A percentile compares a stretch with the other conserved stretches of the same genome.
Conservation (phyloP, 306 rosid species). For the Cyamopsis tetragonoloba region DNA sequence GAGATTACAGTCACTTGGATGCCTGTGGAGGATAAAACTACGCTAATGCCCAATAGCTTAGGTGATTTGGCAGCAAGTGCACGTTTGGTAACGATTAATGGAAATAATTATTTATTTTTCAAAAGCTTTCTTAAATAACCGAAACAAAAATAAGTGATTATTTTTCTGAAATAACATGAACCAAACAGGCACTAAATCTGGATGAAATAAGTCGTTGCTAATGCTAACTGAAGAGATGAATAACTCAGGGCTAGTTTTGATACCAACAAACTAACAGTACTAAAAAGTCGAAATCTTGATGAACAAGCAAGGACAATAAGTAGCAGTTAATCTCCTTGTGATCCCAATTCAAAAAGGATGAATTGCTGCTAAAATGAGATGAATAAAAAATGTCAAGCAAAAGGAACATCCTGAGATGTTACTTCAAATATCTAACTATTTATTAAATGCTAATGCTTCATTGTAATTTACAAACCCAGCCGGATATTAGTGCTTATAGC, state of each 20-base stretch:
- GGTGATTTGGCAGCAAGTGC: neutral
- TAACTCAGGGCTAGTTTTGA: neutral
- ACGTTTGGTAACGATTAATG: too few relatives aligned
- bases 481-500: neutral
- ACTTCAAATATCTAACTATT: neutral
- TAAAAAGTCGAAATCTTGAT: slow-evolving; percentile 11
- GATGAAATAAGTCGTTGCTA: neutral
- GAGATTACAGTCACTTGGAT: neutral
- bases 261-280: slow-evolving; percentile 8
- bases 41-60: neutral
- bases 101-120: too few relatives aligned
- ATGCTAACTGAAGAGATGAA: neutral
- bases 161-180: too few relatives aligned
- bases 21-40: neutral
- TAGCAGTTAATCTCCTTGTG: neutral
- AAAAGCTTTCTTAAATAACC: too few relatives aligned
- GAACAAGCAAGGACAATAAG: neutral
- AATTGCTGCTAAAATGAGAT: neutral
- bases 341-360: neutral
- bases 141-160: too few relatives aligned
- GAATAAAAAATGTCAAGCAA: neutral
- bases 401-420: neutral
- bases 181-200: too few relatives aligned
- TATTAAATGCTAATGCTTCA: neutral
- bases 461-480: neutral